Evolutionary conservation across 1,284 basidiomycete species (phyloP).

Genomic region (Trichosporon inkin): DNA sequence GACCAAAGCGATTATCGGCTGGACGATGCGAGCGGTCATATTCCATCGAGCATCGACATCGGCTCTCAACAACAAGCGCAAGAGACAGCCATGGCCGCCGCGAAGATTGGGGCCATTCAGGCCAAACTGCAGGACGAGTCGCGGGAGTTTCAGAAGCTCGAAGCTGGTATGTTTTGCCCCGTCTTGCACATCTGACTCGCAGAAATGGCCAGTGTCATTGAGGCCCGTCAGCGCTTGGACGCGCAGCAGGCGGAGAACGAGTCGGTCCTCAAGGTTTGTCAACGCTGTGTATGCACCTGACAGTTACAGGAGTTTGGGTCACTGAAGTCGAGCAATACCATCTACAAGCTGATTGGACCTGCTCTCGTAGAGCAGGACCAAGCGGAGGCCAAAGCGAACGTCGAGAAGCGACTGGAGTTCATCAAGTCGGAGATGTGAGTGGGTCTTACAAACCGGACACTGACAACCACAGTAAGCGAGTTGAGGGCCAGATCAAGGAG

Average conservation of each 20-base stretch:
- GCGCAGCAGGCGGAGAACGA: constrained; percentile 90
- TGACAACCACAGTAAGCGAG: constrained; percentile 61
- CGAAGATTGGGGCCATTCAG: constrained; percentile 35
- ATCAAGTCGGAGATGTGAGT: constrained; percentile 85
- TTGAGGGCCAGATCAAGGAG: constrained; percentile 74
- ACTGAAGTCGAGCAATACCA: constrained; percentile 69
- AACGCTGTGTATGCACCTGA: not conserved
- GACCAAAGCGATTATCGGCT: constrained; percentile 1
- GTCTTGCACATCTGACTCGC: not conserved
- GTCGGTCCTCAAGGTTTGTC: constrained; percentile 74
- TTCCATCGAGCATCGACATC: not conserved
- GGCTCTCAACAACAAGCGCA: constrained; percentile 1
- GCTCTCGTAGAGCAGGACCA: constrained; percentile 88
- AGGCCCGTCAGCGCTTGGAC: constrained; percentile 75
- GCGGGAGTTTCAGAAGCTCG: constrained; percentile 71
- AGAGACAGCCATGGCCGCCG: constrained; percentile 29
- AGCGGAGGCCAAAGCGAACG: constrained; percentile 79
- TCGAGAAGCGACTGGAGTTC: constrained; percentile 86
- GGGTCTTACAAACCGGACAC: not conserved
- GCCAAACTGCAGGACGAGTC: constrained; percentile 61
- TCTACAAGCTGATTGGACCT: constrained; percentile 91
- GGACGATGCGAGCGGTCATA: not conserved
- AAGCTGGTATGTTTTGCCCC: constrained; percentile 52
- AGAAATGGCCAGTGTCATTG: constrained; percentile 68
- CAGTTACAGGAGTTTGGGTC: constrained; percentile 69